A percentile compares a stretch with the other conserved stretches of the same genome.
Conservation (phyloP, 805 yeast species). For the Geotrichum ghanense region DNA sequence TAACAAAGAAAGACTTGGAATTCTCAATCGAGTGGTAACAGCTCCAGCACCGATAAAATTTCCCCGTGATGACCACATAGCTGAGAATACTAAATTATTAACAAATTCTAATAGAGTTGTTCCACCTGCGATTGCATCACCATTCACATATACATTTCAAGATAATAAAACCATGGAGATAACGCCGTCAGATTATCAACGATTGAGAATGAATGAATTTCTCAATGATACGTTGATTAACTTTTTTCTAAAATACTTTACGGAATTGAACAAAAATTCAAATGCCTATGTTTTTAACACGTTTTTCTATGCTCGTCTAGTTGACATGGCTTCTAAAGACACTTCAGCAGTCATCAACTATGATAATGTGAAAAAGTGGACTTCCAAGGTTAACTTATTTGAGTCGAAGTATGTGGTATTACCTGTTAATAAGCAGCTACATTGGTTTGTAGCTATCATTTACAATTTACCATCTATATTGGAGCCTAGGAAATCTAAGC, state of each 20-base stretch:
- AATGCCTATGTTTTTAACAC: conserved; percentile 60
- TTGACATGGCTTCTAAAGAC: no score
- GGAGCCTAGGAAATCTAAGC: conserved; percentile 12
- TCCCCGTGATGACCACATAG: no score
- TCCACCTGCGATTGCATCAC: neutral
- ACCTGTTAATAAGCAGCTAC: conserved; percentile 72
- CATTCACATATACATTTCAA: conserved; percentile 26
- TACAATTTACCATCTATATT: conserved; percentile 30
- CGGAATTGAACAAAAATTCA: conserved; percentile 20
- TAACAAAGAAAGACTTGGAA: no score
- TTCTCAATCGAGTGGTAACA: no score
- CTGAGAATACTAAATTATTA: no score
- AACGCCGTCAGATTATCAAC: conserved; percentile 60
- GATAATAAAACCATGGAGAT: conserved; percentile 47
- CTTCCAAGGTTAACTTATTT: conserved; percentile 53
- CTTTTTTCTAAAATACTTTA: conserved; percentile 45
- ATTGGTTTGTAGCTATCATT: conserved; percentile 81
- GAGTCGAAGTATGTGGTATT: conserved; percentile 50
- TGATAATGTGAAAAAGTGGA: conserved; percentile 66
- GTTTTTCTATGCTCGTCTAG: conserved; percentile 58
- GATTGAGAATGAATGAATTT: conserved; percentile 75
- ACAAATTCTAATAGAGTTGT: no score
- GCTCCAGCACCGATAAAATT: no score
- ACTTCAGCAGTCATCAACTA: conserved; percentile 34
- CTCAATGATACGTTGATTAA: conserved; percentile 82